phyloP scores from a whole-genome alignment of 805 yeast genomes.

The Candida tammaniensis region DNA sequence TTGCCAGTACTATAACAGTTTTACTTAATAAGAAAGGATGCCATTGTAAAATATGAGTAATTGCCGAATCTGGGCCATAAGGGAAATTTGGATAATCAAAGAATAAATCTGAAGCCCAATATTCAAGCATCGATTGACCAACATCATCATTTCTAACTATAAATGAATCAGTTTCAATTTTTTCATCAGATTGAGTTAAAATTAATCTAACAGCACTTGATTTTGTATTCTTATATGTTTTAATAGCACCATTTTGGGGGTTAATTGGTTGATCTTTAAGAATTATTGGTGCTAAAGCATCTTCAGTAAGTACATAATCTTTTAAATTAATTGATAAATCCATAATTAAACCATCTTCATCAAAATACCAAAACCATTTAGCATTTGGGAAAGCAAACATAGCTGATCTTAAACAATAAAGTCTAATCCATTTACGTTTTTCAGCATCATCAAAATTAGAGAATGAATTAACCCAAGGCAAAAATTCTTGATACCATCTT shows the following conservation, averaged over 20 bases:
- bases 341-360: slow-evolving; percentile 75
- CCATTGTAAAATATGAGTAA: slow-evolving; percentile 92
- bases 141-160: slow-evolving; percentile 63
- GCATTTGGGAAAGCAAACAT: slow-evolving; percentile 89
- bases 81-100: slow-evolving; percentile 64
- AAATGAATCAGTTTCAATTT: slow-evolving; percentile 68
- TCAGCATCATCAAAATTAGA: slow-evolving; percentile 42
- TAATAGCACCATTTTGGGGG: slow-evolving; percentile 64
- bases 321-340: slow-evolving; percentile 59
- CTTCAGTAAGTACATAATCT: slow-evolving; percentile 57
- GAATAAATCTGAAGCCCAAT: slow-evolving; percentile 72
- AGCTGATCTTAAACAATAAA: slow-evolving; percentile 76
- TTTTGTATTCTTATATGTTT: slow-evolving; percentile 60
- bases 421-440: slow-evolving; percentile 59
- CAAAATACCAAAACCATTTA: slow-evolving; percentile 88
- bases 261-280: slow-evolving; percentile 69
- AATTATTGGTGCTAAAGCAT: slow-evolving; percentile 61
- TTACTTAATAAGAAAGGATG: slow-evolving; percentile 78
- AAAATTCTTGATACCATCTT: slow-evolving; percentile 82
- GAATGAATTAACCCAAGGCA: slow-evolving; percentile 50
- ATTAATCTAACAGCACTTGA: slow-evolving; percentile 57
- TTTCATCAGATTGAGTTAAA: slow-evolving; percentile 65
- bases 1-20: slow-evolving; percentile 65
- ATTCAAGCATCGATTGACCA: slow-evolving; percentile 70
- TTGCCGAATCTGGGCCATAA: slow-evolving; percentile 58